Evolutionary conservation across 192 early-diverging fungal species (phyloP).

Genomic region (Coemansia sp.): DNA sequence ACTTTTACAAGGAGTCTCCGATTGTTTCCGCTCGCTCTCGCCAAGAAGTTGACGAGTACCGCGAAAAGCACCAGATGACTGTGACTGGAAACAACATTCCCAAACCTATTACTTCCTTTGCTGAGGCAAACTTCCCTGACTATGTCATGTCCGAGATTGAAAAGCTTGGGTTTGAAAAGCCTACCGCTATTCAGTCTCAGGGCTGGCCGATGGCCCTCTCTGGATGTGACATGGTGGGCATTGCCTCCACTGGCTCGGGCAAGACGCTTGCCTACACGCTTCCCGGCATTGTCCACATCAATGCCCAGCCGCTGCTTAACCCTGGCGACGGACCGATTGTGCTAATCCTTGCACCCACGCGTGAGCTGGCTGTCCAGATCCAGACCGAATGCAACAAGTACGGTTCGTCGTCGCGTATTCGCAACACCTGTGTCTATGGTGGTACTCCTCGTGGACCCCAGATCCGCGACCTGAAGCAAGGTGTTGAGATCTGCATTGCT

Average conservation of each 20-base stretch:
- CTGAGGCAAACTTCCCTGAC: slow-evolving; percentile 89
- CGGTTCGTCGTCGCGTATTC: slow-evolving; percentile 83
- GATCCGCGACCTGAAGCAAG: slow-evolving; percentile 79
- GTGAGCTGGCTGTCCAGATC: slow-evolving; percentile 97
- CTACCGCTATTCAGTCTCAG: slow-evolving; percentile 95
- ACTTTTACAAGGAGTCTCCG: slow-evolving; percentile 92
- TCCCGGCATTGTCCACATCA: slow-evolving; percentile 98
- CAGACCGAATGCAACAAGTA: slow-evolving; percentile 95
- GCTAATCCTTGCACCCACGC: slow-evolving; percentile 93
- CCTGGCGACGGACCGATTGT: slow-evolving; percentile 97
- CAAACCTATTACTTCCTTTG: slow-evolving; percentile 86
- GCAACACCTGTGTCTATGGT: slow-evolving; percentile 95
- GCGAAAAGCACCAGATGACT: slow-evolving; percentile 80
- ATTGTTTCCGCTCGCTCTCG: slow-evolving; percentile 67
- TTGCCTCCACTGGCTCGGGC: slow-evolving; percentile 87
- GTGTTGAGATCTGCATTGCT: slow-evolving; percentile 96
- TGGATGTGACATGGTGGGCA: slow-evolving; percentile 92
- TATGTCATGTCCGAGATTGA: slow-evolving; percentile 90
- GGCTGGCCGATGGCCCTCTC: slow-evolving; percentile 99
- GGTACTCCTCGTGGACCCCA: slow-evolving; percentile 92
- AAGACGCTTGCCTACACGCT: slow-evolving; percentile 95
- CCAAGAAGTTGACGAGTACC: slow-evolving; percentile 78
- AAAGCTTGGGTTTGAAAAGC: slow-evolving; percentile 81
- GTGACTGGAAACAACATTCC: slow-evolving; percentile 85
- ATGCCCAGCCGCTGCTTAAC: slow-evolving; percentile 90